Evolutionary conservation across 2,329 filamentous ascomycete species (phyloP), one percentile per base, ranked within the genome.

Genomic region (Colletotrichum paranaense): DNA sequence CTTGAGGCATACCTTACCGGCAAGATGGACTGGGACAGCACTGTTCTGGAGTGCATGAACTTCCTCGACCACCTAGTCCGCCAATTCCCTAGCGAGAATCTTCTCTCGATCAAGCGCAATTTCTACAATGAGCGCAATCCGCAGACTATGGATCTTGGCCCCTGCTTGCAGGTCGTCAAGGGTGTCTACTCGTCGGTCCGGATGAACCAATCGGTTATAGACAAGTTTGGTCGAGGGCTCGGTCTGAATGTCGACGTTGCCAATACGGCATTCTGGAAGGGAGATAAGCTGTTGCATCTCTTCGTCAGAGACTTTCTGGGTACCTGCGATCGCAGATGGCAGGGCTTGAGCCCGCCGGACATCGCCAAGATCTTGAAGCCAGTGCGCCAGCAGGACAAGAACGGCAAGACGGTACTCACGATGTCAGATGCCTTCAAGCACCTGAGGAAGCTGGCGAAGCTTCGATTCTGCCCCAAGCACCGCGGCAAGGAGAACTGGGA

Each of bases 61-160:
- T 98, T 98, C 79, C 86, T 98, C 5, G 97, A 99, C 75, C 97
- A 99, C 79, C 86, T 96, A 8, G 86, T 99, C 68, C 94, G 97
- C 5, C 91, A 97, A 81, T 88, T 85, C n/a, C 95, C 97, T 0
- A 92, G 92, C 0, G 84, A 91, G 77, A 84, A 87, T 2, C 91
- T 94, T 78, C 86, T 92, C 0, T 83, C 91, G 0, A 93, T 98
- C 82, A 96, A 95, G 81, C 91, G 95, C 14, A 94, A 92, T 8
- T 97, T 98, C 80, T 98, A 97, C 82, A 77, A 84, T 1, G 88
- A 88, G 2, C 79, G 87, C 24, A 82, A 90, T 52, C 76, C 84
- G 1, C 88, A 88, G 1, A 79, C 87, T 26, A 82, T 85, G 0
- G 82, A 80, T 7, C 88, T 98, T n/a, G 89, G 91, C 42, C 84